These are phyloP conservation scores for Barnettozyma populi DNA, from an alignment of 805 yeast species.

Conservation along the genomic window DNA sequence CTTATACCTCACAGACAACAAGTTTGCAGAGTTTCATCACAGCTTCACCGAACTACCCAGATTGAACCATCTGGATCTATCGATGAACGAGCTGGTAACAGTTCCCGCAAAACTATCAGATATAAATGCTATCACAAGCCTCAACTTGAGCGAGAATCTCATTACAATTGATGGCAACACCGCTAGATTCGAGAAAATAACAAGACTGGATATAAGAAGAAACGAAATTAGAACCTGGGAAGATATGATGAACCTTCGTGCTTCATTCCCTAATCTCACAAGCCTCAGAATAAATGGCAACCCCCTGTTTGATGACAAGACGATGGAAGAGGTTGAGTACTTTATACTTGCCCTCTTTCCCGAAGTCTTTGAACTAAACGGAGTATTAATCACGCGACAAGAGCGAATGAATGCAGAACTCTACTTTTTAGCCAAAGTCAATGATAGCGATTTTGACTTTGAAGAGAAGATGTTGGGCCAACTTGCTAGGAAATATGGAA, in stretches of 20 bases:
- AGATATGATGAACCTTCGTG: slow-evolving; percentile 39
- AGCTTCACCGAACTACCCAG: neutral
- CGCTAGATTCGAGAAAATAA: slow-evolving; percentile 10
- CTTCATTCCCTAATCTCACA: slow-evolving; percentile 35
- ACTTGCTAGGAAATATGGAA: slow-evolving; percentile 35
- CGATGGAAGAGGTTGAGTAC: slow-evolving; percentile 24
- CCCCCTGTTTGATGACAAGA: slow-evolving; percentile 35
- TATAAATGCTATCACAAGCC: slow-evolving; percentile 1
- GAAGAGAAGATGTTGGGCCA: slow-evolving; percentile 35
- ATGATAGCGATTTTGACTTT: slow-evolving; percentile 23
- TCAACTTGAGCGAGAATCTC: slow-evolving; percentile 23
- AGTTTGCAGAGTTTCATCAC: slow-evolving; percentile 12
- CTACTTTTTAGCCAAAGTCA: slow-evolving; percentile 52
- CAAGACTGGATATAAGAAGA: slow-evolving; percentile 43
- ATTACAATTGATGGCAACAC: neutral
- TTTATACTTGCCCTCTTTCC: slow-evolving; percentile 43
- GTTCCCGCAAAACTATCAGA: slow-evolving; percentile 24
- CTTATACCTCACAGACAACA: slow-evolving; percentile 26
- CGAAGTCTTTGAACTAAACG: slow-evolving; percentile 45
- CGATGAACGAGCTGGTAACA: slow-evolving; percentile 36
- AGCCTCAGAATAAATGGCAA: slow-evolving; percentile 48
- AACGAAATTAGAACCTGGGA: slow-evolving; percentile 45
- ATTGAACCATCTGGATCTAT: slow-evolving; percentile 29
- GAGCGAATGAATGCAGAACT: slow-evolving; percentile 64
- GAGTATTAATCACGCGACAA: slow-evolving; percentile 39